These are phyloP conservation scores for Aureobasidium sp. DNA, from an alignment of 2,329 filamentous ascomycete genomes.

Conservation along the genomic window DNA sequence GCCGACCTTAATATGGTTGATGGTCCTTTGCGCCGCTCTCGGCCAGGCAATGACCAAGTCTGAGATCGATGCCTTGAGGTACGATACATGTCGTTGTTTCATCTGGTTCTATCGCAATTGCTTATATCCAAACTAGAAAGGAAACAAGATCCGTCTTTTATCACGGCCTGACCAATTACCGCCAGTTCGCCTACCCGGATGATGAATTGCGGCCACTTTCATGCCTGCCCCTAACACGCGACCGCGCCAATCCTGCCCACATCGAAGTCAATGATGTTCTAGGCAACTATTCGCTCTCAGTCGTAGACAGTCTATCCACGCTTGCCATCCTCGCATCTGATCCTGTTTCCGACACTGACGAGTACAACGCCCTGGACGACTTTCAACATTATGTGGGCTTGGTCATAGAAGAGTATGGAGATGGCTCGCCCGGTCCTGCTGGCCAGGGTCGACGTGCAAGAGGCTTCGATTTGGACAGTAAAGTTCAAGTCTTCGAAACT, in stretches of 20 bases:
- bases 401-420: conserved; percentile 76
- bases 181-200: conserved; percentile 87
- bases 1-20: neutral
- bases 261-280: conserved; percentile 90
- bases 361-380: conserved; percentile 43
- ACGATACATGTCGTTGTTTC: neutral
- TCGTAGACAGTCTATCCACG: conserved; percentile 91
- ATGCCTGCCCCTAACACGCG: conserved; percentile 75
- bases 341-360: conserved; percentile 45
- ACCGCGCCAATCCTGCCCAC: conserved; percentile 67
- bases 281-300: conserved; percentile 90
- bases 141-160: conserved; percentile 71
- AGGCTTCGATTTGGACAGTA: conserved; percentile 92
- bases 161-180: conserved; percentile 94
- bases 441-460: conserved; percentile 63
- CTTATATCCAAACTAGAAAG: conserved; percentile 24
- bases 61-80: conserved; percentile 31
- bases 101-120: neutral
- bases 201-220: conserved; percentile 86
- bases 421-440: conserved; percentile 60
- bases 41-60: conserved; percentile 39
- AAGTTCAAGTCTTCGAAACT: conserved; percentile 97
- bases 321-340: conserved; percentile 83
- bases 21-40: conserved; percentile 17
- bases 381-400: conserved; percentile 74